A percentile compares a stretch with the other conserved stretches of the same genome.
Evolutionary conservation across 106 monocot genomes (phyloP).

Genomic region (Narthecium ossifragum): DNA sequence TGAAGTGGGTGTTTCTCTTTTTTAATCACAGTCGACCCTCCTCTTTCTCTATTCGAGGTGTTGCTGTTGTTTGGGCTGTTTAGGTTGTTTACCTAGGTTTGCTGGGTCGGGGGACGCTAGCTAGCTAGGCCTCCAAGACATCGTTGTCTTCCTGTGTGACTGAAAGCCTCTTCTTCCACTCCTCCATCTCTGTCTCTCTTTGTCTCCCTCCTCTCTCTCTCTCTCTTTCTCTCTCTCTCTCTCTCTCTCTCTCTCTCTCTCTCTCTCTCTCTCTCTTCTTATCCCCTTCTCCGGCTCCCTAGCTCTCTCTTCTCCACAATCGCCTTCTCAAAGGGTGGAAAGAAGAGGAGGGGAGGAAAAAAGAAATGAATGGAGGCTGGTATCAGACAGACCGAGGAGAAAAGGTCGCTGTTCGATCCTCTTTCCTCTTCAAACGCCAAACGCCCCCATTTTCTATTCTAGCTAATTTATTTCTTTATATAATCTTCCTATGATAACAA

Average conservation of each 20-base stretch:
- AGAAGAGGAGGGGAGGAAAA: conserved; percentile 14
- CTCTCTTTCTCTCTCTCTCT: conserved; percentile 6
- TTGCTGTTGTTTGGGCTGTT: conserved; percentile 1
- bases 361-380: conserved; percentile 21
- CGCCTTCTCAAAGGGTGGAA: conserved; percentile 56
- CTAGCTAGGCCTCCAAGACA: conserved; percentile 18
- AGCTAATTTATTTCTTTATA: background rate
- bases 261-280: conserved; percentile 10
- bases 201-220: conserved; percentile 11
- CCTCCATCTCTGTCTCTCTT: conserved; percentile 6
- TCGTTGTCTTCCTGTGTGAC: conserved; percentile 35
- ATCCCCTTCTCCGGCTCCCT: conserved; percentile 14
- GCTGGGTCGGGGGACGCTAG: background rate
- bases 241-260: conserved; percentile 1
- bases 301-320: conserved; percentile 19
- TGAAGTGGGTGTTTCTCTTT: background rate
- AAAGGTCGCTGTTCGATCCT: conserved; percentile 33
- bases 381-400: conserved; percentile 24
- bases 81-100: conserved; percentile 2
- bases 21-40: background rate
- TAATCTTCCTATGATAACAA: background rate
- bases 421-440: background rate
- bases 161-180: conserved; percentile 30
- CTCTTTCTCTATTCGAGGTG: conserved; percentile 1
- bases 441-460: background rate